Evolutionary conservation across 352 stramenopile species (phyloP).

Genomic region (Phytophthora hibernalis): DNA sequence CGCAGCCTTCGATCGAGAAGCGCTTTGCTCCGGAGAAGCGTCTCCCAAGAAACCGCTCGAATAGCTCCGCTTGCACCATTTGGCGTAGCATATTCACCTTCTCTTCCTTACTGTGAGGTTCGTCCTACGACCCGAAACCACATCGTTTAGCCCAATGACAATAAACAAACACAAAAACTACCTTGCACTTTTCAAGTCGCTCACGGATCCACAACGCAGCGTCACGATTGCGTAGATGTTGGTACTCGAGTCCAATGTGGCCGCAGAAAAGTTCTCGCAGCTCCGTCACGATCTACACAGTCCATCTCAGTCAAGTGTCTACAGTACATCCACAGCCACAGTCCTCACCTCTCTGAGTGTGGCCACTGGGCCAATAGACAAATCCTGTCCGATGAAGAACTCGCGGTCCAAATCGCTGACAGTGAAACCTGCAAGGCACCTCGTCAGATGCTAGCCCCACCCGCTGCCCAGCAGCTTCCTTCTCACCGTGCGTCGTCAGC

Average conservation of each 20-base stretch:
- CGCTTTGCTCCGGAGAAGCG: constrained; percentile 96
- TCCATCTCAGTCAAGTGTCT: not conserved
- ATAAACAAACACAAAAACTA: constrained; percentile 8
- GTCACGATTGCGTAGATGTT: constrained; percentile 96
- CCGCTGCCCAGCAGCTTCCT: not conserved
- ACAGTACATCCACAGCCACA: not conserved
- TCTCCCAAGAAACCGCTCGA: constrained; percentile 97
- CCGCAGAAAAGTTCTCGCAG: constrained; percentile 97
- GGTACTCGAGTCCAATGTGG: constrained; percentile 98
- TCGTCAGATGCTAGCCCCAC: not conserved
- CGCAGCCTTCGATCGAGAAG: constrained; percentile 98
- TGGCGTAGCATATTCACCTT: constrained; percentile 95
- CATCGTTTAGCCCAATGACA: not conserved
- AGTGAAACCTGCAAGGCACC: constrained; percentile 77
- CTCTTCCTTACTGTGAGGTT: constrained; percentile 79
- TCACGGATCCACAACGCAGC: constrained; percentile 86
- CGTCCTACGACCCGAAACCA: constrained; percentile 36
- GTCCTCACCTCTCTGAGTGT: constrained; percentile 65
- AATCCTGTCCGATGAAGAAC: constrained; percentile 93
- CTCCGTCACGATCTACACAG: constrained; percentile 89
- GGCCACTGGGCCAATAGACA: constrained; percentile 82
- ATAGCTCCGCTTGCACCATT: constrained; percentile 96
- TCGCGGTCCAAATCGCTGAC: constrained; percentile 89
- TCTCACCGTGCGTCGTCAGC: constrained; percentile 78
- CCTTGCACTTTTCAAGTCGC: constrained; percentile 71